Evolutionary conservation across 2,329 filamentous ascomycete genomes (phyloP), one percentile per base, ranked within the genome.

Genomic region (Neoarthrinium moseri): DNA sequence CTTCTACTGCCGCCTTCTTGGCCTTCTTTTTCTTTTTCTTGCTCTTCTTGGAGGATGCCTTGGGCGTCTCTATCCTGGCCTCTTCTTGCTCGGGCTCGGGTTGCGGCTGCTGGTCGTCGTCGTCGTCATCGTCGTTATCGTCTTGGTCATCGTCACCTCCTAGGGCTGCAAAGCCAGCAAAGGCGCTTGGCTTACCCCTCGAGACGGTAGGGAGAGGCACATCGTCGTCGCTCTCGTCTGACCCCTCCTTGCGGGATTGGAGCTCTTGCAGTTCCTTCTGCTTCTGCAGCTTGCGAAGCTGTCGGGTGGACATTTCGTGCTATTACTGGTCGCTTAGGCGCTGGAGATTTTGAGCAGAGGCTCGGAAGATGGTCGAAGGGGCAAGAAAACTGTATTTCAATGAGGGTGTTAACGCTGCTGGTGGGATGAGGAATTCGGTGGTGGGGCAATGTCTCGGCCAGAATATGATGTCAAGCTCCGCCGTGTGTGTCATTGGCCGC

Each of bases 121-220:
- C 57, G 11, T 66, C 60, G 2, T 66, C 57, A 1, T 67, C 62
- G 3, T 69, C 62, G 2, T 68, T 63, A 3, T 69, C 65, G 4
- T 69, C 63, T 3, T 71, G 66, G 3, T 70, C 71, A 13, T 70
- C 70, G 3, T 61, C 67, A 13, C 65, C 72, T 5, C 65, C 75
- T 1, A 83, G 64, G 1, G 78, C 77, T 7, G 78, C 77, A 49
- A 74, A 72, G 1, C 63, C 68, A 0, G 70, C 64, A 52, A 83
- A 83, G 7, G 72, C 53, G 51, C 72, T 78, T 10, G 63, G 56
- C 24, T 72, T 70, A 10, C 71, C 65, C 53, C 68, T 74, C 6
- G 55, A 57, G 8, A 62, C 51, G n/a, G n/a, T n/a, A n/a, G n/a
- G n/a, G n/a, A n/a, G n/a, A 3, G 64, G 62, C 33, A 57, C 58